Evolutionary conservation across 345 rosid species (phyloP).

Genomic region (Pistacia atlantica): DNA sequence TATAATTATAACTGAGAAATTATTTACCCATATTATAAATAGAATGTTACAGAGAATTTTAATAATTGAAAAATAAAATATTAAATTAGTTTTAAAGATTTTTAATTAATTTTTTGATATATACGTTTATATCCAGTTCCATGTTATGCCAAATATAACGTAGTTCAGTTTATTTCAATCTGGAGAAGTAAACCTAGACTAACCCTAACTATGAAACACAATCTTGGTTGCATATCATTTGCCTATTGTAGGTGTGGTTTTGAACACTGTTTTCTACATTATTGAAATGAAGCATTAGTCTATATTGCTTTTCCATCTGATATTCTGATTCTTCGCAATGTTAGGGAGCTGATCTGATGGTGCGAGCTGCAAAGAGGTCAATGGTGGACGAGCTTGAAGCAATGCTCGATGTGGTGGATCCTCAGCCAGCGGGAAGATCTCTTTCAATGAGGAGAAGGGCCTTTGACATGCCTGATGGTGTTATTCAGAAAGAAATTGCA

Average conservation of each 20-base stretch:
- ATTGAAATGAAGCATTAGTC: background rate
- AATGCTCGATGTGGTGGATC: conserved; percentile 88
- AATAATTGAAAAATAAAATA: no score
- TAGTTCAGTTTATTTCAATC: no score
- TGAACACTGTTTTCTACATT: background rate
- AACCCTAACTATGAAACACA: no score
- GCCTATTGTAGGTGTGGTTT: background rate
- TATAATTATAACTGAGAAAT: no score
- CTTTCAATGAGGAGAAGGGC: conserved; percentile 83
- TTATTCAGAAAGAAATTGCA: conserved; percentile 68
- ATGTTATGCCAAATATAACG: no score
- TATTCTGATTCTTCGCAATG: conserved; percentile 1
- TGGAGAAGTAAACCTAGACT: no score
- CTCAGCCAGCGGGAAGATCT: conserved; percentile 67
- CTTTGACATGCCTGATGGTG: conserved; percentile 83
- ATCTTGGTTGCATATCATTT: no score
- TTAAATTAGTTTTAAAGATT: no score
- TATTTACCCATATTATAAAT: no score
- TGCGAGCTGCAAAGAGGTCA: conserved; percentile 72
- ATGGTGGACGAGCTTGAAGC: conserved; percentile 94
- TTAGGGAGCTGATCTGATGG: conserved; percentile 86
- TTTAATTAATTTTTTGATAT: no score
- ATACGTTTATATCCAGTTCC: no score
- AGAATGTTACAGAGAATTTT: no score
- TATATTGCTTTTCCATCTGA: background rate